Percentiles rank a stretch among this genome's conserved stretches.
Evolutionary conservation across 1,139 yeast genomes (phyloP).

Genomic region (Saccharomycopsis crataegensis): DNA sequence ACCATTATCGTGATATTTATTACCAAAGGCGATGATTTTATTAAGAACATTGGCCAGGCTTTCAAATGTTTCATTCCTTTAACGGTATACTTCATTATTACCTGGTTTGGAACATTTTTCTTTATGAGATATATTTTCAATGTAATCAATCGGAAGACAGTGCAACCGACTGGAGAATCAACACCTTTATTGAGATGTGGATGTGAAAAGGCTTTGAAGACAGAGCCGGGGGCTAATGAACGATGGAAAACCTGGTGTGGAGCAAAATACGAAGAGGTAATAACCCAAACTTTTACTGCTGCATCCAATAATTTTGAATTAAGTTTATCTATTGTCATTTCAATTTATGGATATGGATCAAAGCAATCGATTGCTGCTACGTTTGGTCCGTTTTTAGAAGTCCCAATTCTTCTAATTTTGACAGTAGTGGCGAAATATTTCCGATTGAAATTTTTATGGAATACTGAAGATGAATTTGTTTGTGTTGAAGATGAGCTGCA

Average conservation of each 20-base stretch:
- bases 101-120: slow-evolving; percentile 42
- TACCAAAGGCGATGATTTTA: slow-evolving; percentile 42
- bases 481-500: neutral
- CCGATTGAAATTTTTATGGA: slow-evolving; percentile 17
- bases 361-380: slow-evolving; percentile 54
- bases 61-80: slow-evolving; percentile 47
- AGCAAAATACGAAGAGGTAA: slow-evolving; percentile 36
- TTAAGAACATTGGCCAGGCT: slow-evolving; percentile 43
- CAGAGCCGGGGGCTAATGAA: slow-evolving; percentile 23
- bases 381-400: slow-evolving; percentile 52
- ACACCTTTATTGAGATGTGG: slow-evolving; percentile 30
- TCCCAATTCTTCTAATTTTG: slow-evolving; percentile 41
- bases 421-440: slow-evolving; percentile 37
- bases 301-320: slow-evolving; percentile 51
- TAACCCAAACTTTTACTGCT: slow-evolving; percentile 51
- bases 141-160: too few species aligned
- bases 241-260: slow-evolving; percentile 26
- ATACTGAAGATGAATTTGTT: neutral
- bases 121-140: slow-evolving; percentile 28
- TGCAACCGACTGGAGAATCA: slow-evolving; percentile 20
- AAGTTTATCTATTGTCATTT: slow-evolving; percentile 49
- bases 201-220: slow-evolving; percentile 30
- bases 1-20: slow-evolving; percentile 48
- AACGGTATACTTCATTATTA: slow-evolving; percentile 39
- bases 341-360: slow-evolving; percentile 46